phyloP scores from a whole-genome alignment of 768 basidiomycete genomes.

The Trametes gibbosa region DNA sequence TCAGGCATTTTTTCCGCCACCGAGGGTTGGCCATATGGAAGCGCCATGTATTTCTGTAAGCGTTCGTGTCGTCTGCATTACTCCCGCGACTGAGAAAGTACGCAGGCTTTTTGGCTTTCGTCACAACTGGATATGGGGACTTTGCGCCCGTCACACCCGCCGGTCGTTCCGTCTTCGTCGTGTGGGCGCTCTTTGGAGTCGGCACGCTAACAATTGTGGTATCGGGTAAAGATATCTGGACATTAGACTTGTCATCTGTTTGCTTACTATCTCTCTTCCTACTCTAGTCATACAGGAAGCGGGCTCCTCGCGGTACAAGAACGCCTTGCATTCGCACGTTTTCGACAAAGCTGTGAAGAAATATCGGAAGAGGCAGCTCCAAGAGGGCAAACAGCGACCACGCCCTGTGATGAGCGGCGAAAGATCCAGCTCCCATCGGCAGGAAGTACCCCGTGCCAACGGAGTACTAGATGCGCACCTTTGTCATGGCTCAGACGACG shows the following conservation, averaged over 20 bases:
- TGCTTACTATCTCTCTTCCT: background rate
- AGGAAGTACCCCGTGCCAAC: too few species aligned
- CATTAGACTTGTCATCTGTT: too few species aligned
- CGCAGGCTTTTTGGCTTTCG: conserved; percentile 69
- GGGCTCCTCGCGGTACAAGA: conserved; percentile 63
- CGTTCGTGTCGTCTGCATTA: background rate
- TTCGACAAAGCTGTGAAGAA: conserved; percentile 46
- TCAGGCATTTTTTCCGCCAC: conserved; percentile 66
- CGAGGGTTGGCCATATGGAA: conserved; percentile 65
- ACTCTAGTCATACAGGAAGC: conserved; percentile 60
- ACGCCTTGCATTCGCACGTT: conserved; percentile 43
- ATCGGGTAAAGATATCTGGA: conserved; percentile 46
- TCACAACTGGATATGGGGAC: conserved; percentile 78
- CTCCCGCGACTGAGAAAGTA: background rate
- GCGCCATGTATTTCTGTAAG: conserved; percentile 72
- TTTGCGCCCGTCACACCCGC: conserved; percentile 57
- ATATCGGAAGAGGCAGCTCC: conserved; percentile 33
- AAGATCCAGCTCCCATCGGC: background rate
- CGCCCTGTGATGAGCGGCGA: background rate
- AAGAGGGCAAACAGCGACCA: conserved; percentile 6
- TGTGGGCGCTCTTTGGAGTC: conserved; percentile 77
- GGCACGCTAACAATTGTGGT: conserved; percentile 74
- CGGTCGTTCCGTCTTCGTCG: conserved; percentile 73
- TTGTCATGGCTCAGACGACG: conserved; percentile 4
- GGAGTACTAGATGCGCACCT: too few species aligned